Percentiles rank a stretch among this genome's conserved stretches.
Evolutionary conservation across 2,329 filamentous ascomycete species (phyloP).

Genomic region (Chrysoporthe puriensis): DNA sequence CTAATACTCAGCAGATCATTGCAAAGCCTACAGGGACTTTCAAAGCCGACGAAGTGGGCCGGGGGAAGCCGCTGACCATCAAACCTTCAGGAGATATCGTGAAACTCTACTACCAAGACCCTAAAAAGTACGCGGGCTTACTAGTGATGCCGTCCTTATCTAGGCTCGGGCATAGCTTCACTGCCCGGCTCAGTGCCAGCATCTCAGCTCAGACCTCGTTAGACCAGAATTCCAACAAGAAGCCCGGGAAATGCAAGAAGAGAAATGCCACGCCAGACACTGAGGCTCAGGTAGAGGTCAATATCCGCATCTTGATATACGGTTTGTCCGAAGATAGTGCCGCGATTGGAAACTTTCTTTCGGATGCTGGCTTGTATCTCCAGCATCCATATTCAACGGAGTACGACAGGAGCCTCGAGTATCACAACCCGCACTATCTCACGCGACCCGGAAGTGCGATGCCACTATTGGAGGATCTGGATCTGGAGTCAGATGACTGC

Average conservation of each 20-base stretch:
- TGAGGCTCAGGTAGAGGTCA: not conserved
- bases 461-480: not conserved
- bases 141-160: not conserved
- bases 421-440: conserved; percentile 1
- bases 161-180: not conserved
- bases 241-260: not conserved
- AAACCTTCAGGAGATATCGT: not conserved
- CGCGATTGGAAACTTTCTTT: not conserved
- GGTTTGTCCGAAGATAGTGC: not conserved
- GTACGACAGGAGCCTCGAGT: not conserved
- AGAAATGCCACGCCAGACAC: not conserved
- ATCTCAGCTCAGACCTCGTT: not conserved
- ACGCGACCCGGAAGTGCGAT: not conserved
- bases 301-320: not conserved
- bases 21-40: not conserved
- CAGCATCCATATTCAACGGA: not conserved
- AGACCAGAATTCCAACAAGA: not conserved
- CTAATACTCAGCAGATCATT: not conserved
- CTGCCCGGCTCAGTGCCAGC: not conserved
- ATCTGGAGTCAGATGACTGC: not conserved
- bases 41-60: not conserved
- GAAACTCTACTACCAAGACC: not conserved
- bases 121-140: not conserved
- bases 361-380: conserved; percentile 1
- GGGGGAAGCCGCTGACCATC: not conserved